These are phyloP conservation scores for Aspergillus wentii DNA, from an alignment of 495 filamentous ascomycete species.

Conservation along the genomic window DNA sequence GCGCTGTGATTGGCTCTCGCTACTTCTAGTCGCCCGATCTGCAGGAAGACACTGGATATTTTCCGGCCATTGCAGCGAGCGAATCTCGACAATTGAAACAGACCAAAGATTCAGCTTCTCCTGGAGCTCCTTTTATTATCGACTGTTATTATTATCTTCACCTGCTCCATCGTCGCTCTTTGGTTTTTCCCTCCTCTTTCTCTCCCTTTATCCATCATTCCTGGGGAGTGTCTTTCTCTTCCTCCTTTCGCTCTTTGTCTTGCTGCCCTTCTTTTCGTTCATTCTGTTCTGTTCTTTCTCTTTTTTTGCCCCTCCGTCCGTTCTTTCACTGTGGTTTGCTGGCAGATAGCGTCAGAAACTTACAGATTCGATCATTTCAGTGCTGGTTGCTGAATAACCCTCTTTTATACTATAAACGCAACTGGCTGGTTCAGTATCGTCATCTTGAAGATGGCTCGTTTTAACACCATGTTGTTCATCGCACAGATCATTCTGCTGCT, in stretches of 20 bases:
- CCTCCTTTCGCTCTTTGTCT: conserved; percentile 5
- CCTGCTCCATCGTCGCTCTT: no score
- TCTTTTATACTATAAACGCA: conserved; percentile 10
- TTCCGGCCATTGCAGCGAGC: no score
- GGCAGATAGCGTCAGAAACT: no score
- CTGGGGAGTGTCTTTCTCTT: not conserved
- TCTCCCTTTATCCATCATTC: not conserved
- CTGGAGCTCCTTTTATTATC: no score
- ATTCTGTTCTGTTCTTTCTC: conserved; percentile 2
- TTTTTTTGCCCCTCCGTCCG: conserved; percentile 3
- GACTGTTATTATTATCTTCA: no score
- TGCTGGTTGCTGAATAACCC: conserved; percentile 30
- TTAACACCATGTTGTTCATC: conserved; percentile 26
- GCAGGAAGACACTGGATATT: no score
- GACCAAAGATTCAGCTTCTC: no score
- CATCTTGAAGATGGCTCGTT: conserved; percentile 23
- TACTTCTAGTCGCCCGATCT: no score
- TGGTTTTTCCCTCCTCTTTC: not conserved
- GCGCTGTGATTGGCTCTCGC: no score
- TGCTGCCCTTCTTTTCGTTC: not conserved
- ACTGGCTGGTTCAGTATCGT: conserved; percentile 34
- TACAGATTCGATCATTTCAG: conserved; percentile 18
- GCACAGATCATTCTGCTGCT: conserved; percentile 35
- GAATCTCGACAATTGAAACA: no score
- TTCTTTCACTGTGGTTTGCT: not conserved